Percentiles rank a stretch among this genome's conserved stretches.
phyloP scores from a whole-genome alignment of 108 stramenopile genomes.

The Conticribra weissflogii region DNA sequence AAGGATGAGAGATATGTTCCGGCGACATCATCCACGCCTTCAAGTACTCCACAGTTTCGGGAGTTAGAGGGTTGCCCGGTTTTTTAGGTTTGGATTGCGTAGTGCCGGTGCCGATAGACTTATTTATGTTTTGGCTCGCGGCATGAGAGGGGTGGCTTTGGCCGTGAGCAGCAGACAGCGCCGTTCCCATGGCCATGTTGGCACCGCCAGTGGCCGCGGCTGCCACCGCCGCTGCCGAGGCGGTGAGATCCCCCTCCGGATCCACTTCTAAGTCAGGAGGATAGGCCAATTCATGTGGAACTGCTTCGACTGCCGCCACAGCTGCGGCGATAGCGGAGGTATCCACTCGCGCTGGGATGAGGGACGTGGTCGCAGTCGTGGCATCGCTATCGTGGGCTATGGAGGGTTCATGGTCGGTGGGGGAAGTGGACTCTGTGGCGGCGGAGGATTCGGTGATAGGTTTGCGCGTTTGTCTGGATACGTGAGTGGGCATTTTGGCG shows the following conservation, averaged over 20 bases:
- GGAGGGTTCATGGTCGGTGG: background rate
- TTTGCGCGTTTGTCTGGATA: background rate
- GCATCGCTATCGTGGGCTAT: background rate
- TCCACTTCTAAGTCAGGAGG: background rate
- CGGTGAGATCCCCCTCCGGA: background rate
- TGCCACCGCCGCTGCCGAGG: background rate
- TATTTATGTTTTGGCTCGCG: too few relatives aligned
- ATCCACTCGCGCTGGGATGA: background rate
- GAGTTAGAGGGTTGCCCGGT: slow-evolving; percentile 64
- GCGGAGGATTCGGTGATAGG: background rate
- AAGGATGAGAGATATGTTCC: slow-evolving; percentile 90
- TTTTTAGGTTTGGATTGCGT: too few relatives aligned
- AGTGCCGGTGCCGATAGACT: too few relatives aligned
- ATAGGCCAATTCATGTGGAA: background rate
- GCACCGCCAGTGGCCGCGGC: background rate
- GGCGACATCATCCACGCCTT: slow-evolving; percentile 93
- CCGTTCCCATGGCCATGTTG: background rate
- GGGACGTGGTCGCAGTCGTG: background rate
- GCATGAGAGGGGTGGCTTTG: background rate
- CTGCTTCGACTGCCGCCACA: background rate
- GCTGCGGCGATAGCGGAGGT: background rate
- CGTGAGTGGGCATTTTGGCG: background rate
- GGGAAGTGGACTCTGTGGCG: background rate
- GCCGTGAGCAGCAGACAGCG: too few relatives aligned
- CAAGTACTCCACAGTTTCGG: slow-evolving; percentile 89